A percentile compares a stretch with the other conserved stretches of the same genome.
Conservation (phyloP, 345 rosid species). For the Rhodamnia argentea region DNA sequence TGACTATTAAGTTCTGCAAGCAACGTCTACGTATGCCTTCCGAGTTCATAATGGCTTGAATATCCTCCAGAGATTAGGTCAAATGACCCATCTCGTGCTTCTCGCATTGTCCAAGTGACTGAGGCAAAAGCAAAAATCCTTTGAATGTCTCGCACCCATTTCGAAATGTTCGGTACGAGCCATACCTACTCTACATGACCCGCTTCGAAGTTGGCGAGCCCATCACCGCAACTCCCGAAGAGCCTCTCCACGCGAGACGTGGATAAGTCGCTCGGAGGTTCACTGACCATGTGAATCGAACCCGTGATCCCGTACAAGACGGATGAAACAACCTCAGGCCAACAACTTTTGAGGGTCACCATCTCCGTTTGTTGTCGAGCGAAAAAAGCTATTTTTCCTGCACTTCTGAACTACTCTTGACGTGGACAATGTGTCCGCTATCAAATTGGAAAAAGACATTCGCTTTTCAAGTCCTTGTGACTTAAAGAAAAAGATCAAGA, state of each 20-base stretch:
- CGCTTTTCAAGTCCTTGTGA: not conserved
- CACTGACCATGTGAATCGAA: not conserved
- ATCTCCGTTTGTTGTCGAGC: not conserved
- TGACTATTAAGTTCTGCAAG: not conserved
- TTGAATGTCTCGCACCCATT: accelerated
- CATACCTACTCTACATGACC: not conserved
- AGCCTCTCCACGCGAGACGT: not conserved
- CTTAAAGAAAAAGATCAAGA: not conserved
- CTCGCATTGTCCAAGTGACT: not conserved
- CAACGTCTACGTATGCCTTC: not conserved
- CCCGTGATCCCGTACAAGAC: not conserved
- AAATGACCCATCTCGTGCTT: not conserved
- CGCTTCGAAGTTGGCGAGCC: accelerated
- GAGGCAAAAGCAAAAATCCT: not conserved
- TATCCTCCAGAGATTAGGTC: not conserved
- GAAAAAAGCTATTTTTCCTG: not conserved
- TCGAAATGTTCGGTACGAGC: not conserved
- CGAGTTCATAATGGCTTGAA: too few relatives aligned
- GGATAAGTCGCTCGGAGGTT: too few relatives aligned
- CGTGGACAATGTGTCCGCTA: not conserved
- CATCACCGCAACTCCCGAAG: not conserved
- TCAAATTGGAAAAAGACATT: not conserved
- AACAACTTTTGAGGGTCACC: too few relatives aligned
- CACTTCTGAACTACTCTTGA: not conserved
- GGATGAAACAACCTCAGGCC: too few relatives aligned